Evolutionary conservation across 768 basidiomycete species (phyloP).

Genomic region (Hygrophoropsis aurantiaca): DNA sequence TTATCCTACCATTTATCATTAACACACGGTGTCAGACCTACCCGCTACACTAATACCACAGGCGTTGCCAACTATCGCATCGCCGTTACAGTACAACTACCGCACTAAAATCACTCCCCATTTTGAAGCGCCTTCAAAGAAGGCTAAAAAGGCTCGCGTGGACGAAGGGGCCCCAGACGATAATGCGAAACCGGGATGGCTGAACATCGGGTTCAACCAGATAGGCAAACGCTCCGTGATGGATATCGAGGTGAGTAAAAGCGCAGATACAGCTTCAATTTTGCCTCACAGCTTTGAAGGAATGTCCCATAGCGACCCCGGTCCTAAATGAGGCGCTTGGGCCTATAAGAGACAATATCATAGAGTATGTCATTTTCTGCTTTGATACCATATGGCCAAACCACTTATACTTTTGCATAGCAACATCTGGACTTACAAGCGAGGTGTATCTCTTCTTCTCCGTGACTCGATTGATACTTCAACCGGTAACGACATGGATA

Average conservation of each 20-base stretch:
- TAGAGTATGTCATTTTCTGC: slow-evolving; percentile 47
- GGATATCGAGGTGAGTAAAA: slow-evolving; percentile 81
- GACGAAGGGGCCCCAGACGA: not conserved
- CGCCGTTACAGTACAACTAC: slow-evolving; percentile 88
- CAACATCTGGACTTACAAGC: slow-evolving; percentile 77
- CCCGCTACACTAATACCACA: slow-evolving; percentile 55
- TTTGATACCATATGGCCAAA: slow-evolving; percentile 5
- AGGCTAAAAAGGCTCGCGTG: slow-evolving; percentile 24
- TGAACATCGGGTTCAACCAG: slow-evolving; percentile 88
- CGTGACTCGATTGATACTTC: slow-evolving; percentile 70
- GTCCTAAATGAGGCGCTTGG: slow-evolving; percentile 70
- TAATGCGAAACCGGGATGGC: slow-evolving; percentile 56
- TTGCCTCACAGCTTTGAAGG: slow-evolving; percentile 42
- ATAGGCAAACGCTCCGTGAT: slow-evolving; percentile 71
- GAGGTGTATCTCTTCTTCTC: slow-evolving; percentile 86
- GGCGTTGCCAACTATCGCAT: slow-evolving; percentile 75
- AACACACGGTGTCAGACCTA: slow-evolving; percentile 38
- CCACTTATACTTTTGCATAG: slow-evolving; percentile 37
- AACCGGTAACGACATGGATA: slow-evolving; percentile 32
- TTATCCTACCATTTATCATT: slow-evolving; percentile 4
- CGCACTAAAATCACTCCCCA: slow-evolving; percentile 98
- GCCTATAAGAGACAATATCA: slow-evolving; percentile 62
- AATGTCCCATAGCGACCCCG: slow-evolving; percentile 88
- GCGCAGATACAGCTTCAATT: not conserved
- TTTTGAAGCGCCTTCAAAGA: slow-evolving; percentile 74